Conservation (phyloP, 2,329 filamentous ascomycete species). For the Aschersonia sp. region DNA sequence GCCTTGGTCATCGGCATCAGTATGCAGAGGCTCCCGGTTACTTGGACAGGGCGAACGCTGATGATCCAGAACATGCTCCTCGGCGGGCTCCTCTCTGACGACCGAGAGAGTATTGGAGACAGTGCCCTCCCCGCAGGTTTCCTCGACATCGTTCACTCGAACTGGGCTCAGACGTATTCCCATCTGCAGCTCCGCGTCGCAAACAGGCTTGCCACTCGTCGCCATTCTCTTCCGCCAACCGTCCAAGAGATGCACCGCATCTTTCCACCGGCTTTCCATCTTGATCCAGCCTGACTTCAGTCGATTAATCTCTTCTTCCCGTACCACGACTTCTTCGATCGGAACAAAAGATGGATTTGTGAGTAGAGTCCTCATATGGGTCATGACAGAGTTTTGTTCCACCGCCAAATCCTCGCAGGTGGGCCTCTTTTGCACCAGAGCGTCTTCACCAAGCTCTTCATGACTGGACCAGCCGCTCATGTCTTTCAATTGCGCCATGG, state of each 20-base stretch:
- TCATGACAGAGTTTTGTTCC: slow-evolving; percentile 65
- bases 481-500: slow-evolving; percentile 56
- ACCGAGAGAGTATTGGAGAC: slow-evolving; percentile 26
- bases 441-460: slow-evolving; percentile 12
- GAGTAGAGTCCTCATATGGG: slow-evolving; percentile 68
- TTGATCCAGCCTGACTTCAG: slow-evolving; percentile 80
- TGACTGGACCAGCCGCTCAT: slow-evolving; percentile 43
- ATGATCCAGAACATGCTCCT: slow-evolving; percentile 9
- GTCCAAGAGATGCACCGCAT: slow-evolving; percentile 82
- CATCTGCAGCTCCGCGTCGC: slow-evolving; percentile 53
- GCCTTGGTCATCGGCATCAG: slow-evolving; percentile 12
- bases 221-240: slow-evolving; percentile 79
- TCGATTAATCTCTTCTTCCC: slow-evolving; percentile 78
- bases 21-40: slow-evolving; percentile 7
- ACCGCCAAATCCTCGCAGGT: slow-evolving; percentile 51
- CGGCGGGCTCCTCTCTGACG: slow-evolving; percentile 31
- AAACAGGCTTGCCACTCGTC: slow-evolving; percentile 52
- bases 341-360: slow-evolving; percentile 96
- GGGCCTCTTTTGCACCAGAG: slow-evolving; percentile 19
- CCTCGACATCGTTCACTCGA: slow-evolving; percentile 35
- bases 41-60: slow-evolving; percentile 15
- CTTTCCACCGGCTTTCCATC: slow-evolving; percentile 84
- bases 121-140: slow-evolving; percentile 20
- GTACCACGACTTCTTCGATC: slow-evolving; percentile 83
- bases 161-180: slow-evolving; percentile 51